Conservation (phyloP, 805 yeast species). For the Pachysolen tannophilus region DNA sequence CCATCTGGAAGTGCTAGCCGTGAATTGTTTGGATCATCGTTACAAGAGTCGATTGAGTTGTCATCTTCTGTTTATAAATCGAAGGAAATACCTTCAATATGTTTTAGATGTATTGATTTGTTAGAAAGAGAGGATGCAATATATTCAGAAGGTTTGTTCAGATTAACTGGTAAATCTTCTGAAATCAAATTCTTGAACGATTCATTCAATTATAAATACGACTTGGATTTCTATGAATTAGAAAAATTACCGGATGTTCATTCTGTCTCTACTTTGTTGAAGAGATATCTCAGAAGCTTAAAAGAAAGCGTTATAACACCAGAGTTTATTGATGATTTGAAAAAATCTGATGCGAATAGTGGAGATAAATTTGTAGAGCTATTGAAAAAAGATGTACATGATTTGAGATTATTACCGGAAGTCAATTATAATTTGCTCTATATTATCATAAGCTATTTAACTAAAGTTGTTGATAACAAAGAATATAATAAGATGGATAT, state of each 20-base stretch:
- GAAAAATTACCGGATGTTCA: conserved; percentile 60
- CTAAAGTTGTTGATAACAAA: conserved; percentile 52
- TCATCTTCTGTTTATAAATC: conserved; percentile 42
- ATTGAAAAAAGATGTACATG: conserved; percentile 19
- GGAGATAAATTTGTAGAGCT: conserved; percentile 12
- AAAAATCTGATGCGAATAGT: conserved; percentile 17
- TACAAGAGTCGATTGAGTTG: conserved; percentile 41
- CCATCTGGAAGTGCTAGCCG: background rate
- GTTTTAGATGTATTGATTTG: conserved; percentile 66
- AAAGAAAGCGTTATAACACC: conserved; percentile 63
- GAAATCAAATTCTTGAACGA: conserved; percentile 63
- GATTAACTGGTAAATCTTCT: conserved; percentile 83
- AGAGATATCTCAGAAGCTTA: conserved; percentile 71
- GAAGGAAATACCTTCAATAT: conserved; percentile 60
- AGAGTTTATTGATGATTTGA: conserved; percentile 32
- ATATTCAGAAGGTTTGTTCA: conserved; percentile 85
- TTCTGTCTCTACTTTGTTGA: conserved; percentile 79
- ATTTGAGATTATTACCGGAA: conserved; percentile 38
- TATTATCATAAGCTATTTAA: conserved; percentile 60
- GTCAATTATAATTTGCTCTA: conserved; percentile 53
- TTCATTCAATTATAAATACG: conserved; percentile 57
- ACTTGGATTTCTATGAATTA: conserved; percentile 52
- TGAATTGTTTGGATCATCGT: conserved; percentile 56
- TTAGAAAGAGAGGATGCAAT: conserved; percentile 60
- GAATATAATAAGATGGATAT: conserved; percentile 76